Percentiles rank a stretch among this genome's conserved stretches.
phyloP scores from a whole-genome alignment of 495 filamentous ascomycete species.

The Penicillium lividum region DNA sequence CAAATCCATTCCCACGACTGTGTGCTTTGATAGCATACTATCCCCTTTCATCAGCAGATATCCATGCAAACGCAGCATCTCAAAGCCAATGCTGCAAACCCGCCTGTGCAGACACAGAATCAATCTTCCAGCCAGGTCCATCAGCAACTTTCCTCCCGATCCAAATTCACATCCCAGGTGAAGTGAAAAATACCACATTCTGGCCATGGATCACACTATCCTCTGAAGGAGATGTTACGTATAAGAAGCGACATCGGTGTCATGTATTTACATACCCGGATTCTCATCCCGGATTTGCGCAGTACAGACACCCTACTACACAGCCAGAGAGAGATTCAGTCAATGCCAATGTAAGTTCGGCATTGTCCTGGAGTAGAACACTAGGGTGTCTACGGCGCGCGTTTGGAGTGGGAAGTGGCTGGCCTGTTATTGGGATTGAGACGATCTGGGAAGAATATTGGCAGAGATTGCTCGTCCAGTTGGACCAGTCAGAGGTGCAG shows the following conservation, averaged over 20 bases:
- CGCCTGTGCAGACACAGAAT: conserved; percentile 29
- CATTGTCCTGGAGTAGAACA: conserved; percentile 56
- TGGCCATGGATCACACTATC: conserved; percentile 29
- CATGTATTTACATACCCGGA: conserved; percentile 50
- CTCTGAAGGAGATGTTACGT: conserved; percentile 25
- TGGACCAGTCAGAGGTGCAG: conserved; percentile 7
- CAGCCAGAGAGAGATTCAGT: conserved; percentile 20
- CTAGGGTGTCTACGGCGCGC: conserved; percentile 52
- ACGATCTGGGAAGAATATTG: conserved; percentile 59
- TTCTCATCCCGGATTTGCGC: conserved; percentile 53
- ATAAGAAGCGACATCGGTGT: conserved; percentile 48
- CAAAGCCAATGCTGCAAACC: conserved; percentile 15
- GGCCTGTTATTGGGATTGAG: conserved; percentile 58
- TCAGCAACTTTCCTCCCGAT: conserved; percentile 50
- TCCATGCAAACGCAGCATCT: not conserved
- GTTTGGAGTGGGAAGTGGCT: conserved; percentile 49
- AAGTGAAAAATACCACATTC: conserved; percentile 40
- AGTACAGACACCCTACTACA: conserved; percentile 31
- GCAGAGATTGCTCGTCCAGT: conserved; percentile 19
- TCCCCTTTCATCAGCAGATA: conserved; percentile 36
- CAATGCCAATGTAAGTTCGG: conserved; percentile 44
- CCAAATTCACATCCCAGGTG: conserved; percentile 51
- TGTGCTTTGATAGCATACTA: conserved; percentile 61
- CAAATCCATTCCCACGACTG: conserved; percentile 43
- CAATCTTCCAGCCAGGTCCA: conserved; percentile 36